Base-by-base conservation (phyloP, 164 flowering plant genomes). In the Umbilicus rupestris region DNA sequence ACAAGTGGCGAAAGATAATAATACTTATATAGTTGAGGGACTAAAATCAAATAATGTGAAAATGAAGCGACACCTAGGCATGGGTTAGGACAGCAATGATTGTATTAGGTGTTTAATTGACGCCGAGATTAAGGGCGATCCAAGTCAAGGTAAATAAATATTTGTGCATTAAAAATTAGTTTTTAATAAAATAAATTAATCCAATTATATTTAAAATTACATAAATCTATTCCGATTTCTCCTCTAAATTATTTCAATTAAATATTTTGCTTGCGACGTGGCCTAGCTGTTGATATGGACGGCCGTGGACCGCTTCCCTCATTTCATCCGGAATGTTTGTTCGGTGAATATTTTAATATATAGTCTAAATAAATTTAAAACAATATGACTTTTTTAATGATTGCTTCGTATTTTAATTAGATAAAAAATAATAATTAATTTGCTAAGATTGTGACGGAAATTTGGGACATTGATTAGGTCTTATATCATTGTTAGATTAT, bases 251-350 rank as follows among this genome's bases (percentile, higher is more conserved):
- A n/a, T n/a, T n/a, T n/a, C n/a, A n/a, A n/a, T n/a, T n/a, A n/a
- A n/a, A n/a, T n/a, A n/a, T n/a, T n/a, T n/a, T n/a, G n/a, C n/a
- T 17, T 28, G 33, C 28, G 60, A 55, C 60, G 60, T 55, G 60
- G 60, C 33, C 15, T 28, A 55, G 60, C 60, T 55, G 60, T 55
- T 19, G 12, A 55, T 16, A 10, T 20, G 52, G 52, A 47, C 52
- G 52, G 52, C 52, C 17, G 55, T 26, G 60, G 60, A 55, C 60
- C 60, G 60, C 33, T 55, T 55, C 60, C 60, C 29, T 26, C 33
- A 28, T 30, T 55, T 55, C 60, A 55, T 14, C 33, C 7, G 1
- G 60, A 28, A 55, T 55, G 33, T 55, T 55, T 55, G 28, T 26
- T 28, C 33, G 60, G 60, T 28, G 33, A 55, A 14, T 28, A 55